Evolutionary conservation across 768 basidiomycete species (phyloP).

Genomic region (Podaxis pistillaris): DNA sequence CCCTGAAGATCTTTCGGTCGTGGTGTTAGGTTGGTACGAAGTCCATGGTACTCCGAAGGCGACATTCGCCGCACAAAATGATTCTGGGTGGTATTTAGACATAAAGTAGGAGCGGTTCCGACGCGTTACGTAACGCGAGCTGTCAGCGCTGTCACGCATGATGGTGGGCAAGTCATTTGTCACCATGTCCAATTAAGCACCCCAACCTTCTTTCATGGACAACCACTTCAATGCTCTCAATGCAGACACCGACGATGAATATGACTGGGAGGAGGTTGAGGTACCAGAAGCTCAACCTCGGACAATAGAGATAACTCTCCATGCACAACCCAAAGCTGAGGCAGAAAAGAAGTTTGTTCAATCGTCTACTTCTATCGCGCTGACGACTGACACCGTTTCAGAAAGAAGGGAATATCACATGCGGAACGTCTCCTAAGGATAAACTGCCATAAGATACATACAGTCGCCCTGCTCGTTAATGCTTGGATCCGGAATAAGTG

Average conservation of each 20-base stretch:
- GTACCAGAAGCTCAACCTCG: constrained; percentile 45
- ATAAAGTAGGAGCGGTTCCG: not conserved
- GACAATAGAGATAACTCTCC: constrained; percentile 73
- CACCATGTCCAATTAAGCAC: not conserved
- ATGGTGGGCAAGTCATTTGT: constrained; percentile 12
- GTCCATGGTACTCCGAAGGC: not conserved
- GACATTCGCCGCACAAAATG: not conserved
- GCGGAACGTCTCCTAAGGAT: constrained; percentile 75
- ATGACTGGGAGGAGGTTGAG: constrained; percentile 80
- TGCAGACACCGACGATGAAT: constrained; percentile 60
- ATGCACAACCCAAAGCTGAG: constrained; percentile 33
- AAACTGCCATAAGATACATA: constrained; percentile 88
- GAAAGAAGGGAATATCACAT: constrained; percentile 52
- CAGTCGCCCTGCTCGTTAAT: constrained; percentile 74
- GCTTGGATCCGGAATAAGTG: constrained; percentile 76
- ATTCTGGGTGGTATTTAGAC: not conserved
- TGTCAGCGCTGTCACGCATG: not conserved
- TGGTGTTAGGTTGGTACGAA: not conserved
- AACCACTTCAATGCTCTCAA: constrained; percentile 16
- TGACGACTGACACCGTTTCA: constrained; percentile 22
- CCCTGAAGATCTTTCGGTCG: no score
- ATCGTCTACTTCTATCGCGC: constrained; percentile 10
- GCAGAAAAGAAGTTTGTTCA: constrained; percentile 44
- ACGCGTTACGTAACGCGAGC: constrained; percentile 9
- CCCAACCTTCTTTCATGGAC: constrained; percentile 3